Percentiles rank a stretch among this genome's conserved stretches.
Conservation (phyloP, 1,284 basidiomycete genomes). For the Takashimella koratensis region DNA sequence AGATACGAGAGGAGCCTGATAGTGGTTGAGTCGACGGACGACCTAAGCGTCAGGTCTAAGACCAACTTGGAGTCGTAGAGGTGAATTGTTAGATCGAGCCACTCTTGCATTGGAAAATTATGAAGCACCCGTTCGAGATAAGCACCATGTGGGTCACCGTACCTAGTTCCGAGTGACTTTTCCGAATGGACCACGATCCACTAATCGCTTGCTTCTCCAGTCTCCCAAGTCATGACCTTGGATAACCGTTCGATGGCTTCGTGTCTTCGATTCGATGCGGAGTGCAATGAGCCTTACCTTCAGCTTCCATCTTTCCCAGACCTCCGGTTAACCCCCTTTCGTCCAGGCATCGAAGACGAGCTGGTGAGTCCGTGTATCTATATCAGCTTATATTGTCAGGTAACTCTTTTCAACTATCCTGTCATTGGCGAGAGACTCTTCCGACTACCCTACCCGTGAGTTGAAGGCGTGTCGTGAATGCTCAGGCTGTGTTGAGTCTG, state of each 20-base stretch:
- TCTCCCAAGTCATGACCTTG: too few relatives aligned
- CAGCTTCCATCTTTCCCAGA: conserved; percentile 22
- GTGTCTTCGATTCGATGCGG: conserved; percentile 20
- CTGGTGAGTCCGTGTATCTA: conserved; percentile 9
- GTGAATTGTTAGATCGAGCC: too few relatives aligned
- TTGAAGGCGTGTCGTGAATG: neutral
- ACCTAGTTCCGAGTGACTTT: too few relatives aligned
- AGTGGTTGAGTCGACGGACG: neutral
- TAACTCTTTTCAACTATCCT: conserved; percentile 21
- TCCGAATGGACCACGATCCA: too few relatives aligned
- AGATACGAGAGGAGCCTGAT: conserved; percentile 8
- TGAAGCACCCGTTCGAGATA: too few relatives aligned
- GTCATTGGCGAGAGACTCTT: conserved; percentile 18
- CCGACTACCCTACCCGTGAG: conserved; percentile 23
- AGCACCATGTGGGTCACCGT: too few relatives aligned
- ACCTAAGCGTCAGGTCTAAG: too few relatives aligned
- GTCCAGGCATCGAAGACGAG: conserved; percentile 16
- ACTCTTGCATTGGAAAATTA: too few relatives aligned
- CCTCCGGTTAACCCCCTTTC: conserved; percentile 18
- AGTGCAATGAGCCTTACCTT: conserved; percentile 23
- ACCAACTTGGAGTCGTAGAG: too few relatives aligned
- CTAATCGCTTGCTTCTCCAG: too few relatives aligned
- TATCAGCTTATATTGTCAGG: conserved; percentile 10
- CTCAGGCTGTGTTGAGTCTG: too few relatives aligned
- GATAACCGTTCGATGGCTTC: too few relatives aligned